Conservation (phyloP, 345 rosid genomes). For the Acer yangbiense region DNA sequence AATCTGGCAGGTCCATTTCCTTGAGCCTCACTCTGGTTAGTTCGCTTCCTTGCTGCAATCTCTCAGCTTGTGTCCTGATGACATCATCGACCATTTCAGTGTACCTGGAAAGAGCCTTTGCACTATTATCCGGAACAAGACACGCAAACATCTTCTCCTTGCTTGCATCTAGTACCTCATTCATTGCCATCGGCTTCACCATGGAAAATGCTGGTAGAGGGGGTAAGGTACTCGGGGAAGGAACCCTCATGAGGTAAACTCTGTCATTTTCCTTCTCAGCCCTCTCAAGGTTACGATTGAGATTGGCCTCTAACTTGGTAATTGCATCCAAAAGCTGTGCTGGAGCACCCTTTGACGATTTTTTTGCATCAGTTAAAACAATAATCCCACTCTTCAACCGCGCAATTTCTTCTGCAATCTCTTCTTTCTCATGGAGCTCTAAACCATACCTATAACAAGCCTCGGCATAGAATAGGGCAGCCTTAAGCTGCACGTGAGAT, state of each 20-base stretch:
- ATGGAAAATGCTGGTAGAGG: conserved; percentile 83
- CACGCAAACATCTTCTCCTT: conserved; percentile 91
- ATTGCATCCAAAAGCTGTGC: conserved; percentile 86
- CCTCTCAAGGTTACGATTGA: conserved; percentile 78
- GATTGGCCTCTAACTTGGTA: conserved; percentile 72
- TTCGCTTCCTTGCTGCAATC: conserved; percentile 95
- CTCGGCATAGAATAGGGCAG: conserved; percentile 77
- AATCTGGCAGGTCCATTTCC: conserved; percentile 99
- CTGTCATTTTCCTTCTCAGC: conserved; percentile 98
- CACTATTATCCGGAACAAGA: conserved; percentile 96
- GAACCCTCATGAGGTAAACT: conserved; percentile 98
- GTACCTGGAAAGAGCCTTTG: conserved; percentile 96
- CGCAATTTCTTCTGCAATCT: conserved; percentile 91
- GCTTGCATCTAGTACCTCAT: conserved; percentile 90
- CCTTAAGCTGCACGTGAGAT: conserved; percentile 90
- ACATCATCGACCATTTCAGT: conserved; percentile 98
- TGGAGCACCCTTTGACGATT: conserved; percentile 80
- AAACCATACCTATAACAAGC: conserved; percentile 85
- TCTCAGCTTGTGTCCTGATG: conserved; percentile 93
- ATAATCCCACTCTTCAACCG: conserved; percentile 71
- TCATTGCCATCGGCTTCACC: conserved; percentile 92
- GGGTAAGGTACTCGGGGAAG: conserved; percentile 75
- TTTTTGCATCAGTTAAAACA: conserved; percentile 77
- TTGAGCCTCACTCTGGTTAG: conserved; percentile 88
- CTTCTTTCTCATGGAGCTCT: conserved; percentile 97